A percentile compares a stretch with the other conserved stretches of the same genome.
Evolutionary conservation across 2,329 filamentous ascomycete species (phyloP).

Genomic region (Ascochyta pisi): DNA sequence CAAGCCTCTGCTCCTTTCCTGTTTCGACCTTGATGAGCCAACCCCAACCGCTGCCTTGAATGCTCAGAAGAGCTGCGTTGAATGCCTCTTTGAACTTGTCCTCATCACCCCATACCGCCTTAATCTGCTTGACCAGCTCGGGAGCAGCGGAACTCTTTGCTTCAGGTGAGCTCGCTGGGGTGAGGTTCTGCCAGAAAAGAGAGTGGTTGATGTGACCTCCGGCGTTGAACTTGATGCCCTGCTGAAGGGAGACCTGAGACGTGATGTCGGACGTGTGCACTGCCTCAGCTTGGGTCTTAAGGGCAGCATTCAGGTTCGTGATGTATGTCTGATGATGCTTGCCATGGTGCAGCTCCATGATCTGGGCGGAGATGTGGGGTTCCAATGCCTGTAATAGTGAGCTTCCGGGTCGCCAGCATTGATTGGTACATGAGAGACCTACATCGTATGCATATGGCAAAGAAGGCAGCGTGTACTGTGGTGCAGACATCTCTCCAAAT

Average conservation of each 20-base stretch:
- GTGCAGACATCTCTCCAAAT: conserved; percentile 45
- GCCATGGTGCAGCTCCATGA: conserved; percentile 81
- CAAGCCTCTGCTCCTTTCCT: conserved; percentile 60
- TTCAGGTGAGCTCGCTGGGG: conserved; percentile 65
- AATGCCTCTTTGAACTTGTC: conserved; percentile 72
- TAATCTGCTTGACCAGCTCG: conserved; percentile 66
- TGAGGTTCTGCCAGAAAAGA: conserved; percentile 88
- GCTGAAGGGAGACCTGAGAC: conserved; percentile 70
- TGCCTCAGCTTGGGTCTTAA: conserved; percentile 66
- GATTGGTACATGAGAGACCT: conserved; percentile 5
- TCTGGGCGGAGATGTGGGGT: conserved; percentile 76
- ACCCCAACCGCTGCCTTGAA: conserved; percentile 88
- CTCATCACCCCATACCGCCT: conserved; percentile 71
- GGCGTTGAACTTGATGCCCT: conserved; percentile 83
- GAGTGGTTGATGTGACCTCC: conserved; percentile 94
- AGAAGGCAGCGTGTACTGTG: conserved; percentile 66
- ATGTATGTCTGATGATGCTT: conserved; percentile 84
- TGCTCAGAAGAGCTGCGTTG: conserved; percentile 67
- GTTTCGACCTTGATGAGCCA: conserved; percentile 77
- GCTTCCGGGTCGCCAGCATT: not conserved
- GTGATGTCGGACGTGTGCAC: conserved; percentile 65
- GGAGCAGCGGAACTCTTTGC: conserved; percentile 64
- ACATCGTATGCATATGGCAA: conserved; percentile 76
- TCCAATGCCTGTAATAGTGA: conserved; percentile 65
- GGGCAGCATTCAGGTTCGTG: conserved; percentile 73